These are phyloP conservation scores for Halenospora varia DNA, from an alignment of 495 filamentous ascomycete genomes.

Conservation along the genomic window DNA sequence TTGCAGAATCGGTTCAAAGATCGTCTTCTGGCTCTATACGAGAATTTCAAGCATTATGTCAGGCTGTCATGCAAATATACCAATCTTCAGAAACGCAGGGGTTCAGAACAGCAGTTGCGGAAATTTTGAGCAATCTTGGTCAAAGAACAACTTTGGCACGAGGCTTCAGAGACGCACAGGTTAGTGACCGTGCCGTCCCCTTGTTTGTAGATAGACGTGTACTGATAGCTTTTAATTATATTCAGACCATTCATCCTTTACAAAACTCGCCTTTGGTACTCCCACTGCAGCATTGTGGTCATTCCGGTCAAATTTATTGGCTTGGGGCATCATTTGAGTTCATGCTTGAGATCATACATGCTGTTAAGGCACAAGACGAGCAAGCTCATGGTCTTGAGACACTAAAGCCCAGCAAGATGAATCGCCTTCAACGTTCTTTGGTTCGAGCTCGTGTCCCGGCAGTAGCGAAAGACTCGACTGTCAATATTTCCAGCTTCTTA, in stretches of 20 bases:
- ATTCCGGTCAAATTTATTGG: constrained; percentile 36
- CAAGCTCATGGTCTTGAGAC: constrained; percentile 33
- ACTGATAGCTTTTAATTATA: constrained; percentile 34
- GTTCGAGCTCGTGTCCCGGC: constrained; percentile 52
- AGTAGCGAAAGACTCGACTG: constrained; percentile 62
- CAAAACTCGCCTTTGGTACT: constrained; percentile 56
- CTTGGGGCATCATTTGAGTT: constrained; percentile 46
- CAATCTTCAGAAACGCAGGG: constrained; percentile 6
- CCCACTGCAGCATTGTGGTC: constrained; percentile 29
- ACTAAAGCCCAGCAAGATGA: constrained; percentile 59
- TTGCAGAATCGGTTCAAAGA: constrained; percentile 24
- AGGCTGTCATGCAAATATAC: constrained; percentile 11
- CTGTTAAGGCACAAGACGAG: constrained; percentile 25
- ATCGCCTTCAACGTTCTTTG: constrained; percentile 64
- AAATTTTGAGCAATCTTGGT: constrained; percentile 12
- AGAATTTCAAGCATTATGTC: neutral
- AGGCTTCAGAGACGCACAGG: constrained; percentile 42
- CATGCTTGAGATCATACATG: constrained; percentile 38
- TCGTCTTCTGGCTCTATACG: constrained; percentile 12
- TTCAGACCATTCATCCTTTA: constrained; percentile 59
- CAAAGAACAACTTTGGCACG: constrained; percentile 25
- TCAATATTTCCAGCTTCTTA: constrained; percentile 39
- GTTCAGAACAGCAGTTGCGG: constrained; percentile 15
- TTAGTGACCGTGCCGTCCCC: constrained; percentile 37
- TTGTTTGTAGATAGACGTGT: constrained; percentile 13